Evolutionary conservation across 495 filamentous ascomycete species (phyloP).

Genomic region (Thozetella sp.): DNA sequence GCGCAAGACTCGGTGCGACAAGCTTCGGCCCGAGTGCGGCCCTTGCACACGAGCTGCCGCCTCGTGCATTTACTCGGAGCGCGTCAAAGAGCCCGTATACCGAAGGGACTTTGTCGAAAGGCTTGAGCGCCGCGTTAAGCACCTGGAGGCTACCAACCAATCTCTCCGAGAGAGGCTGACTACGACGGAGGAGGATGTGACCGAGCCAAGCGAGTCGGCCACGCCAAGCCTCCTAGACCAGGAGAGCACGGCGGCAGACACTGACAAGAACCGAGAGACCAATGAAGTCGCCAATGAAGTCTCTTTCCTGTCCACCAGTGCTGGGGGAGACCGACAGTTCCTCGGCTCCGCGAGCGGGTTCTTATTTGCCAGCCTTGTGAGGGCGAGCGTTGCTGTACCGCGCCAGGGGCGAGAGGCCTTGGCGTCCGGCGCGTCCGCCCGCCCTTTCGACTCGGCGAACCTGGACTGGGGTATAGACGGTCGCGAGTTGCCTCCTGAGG

Average conservation of each 20-base stretch:
- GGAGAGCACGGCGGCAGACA: background rate
- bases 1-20: conserved; percentile 36
- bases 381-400: conserved; percentile 8
- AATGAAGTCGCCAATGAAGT: conserved; percentile 25
- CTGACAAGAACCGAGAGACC: background rate
- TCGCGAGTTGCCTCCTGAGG: conserved; percentile 10
- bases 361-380: conserved; percentile 23
- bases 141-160: conserved; percentile 17
- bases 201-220: background rate
- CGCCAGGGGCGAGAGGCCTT: background rate
- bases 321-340: conserved; percentile 23
- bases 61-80: conserved; percentile 23
- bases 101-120: conserved; percentile 17
- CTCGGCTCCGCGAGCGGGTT: conserved; percentile 23
- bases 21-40: conserved; percentile 27
- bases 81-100: conserved; percentile 11
- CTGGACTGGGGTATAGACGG: conserved; percentile 1
- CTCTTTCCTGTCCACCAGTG: conserved; percentile 24
- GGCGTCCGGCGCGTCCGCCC: background rate
- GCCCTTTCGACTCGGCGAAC: background rate
- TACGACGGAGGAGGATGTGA: background rate
- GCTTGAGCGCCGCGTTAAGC: conserved; percentile 15
- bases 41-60: conserved; percentile 19
- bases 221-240: background rate
- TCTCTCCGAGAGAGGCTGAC: conserved; percentile 9